Base-by-base conservation (phyloP, 73 alveolate genomes). In the Blepharisma stoltei region DNA sequence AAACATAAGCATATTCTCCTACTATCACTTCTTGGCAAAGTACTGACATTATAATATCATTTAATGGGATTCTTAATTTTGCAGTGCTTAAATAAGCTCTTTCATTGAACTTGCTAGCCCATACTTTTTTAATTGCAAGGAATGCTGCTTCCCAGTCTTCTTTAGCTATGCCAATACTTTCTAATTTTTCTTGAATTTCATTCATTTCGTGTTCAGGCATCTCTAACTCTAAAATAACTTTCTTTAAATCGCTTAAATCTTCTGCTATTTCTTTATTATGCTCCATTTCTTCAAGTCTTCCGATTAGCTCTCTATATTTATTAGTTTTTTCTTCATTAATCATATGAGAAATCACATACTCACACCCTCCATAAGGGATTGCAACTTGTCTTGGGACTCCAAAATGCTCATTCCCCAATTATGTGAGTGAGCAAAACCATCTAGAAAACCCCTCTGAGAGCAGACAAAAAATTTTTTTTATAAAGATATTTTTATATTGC, bases 61-160 rank as follows among this genome's bases (percentile, higher is more conserved):
- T 81, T n/a, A 88, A 20, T 9, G 86, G 66, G 14, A 91, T 90
- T 52, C 95, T 94, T 14, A 88, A 83, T 76, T 91, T 91, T 50
- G 88, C 81, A 67, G 95, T 89, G 32, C 94, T 94, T 6, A 92
- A 78, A 83, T 83, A 92, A 23, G 95, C 98, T 77, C 98, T 82
- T 81, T 89, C 96, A 45, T 89, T 89, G 76, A 70, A 92, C 79
- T 92, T 92, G 32, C 92, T 81, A 18, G 98, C 98, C 98, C 98
- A 92, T 32, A 92, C 98, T 80, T 84, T 76, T 80, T 92, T 92
- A 43, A 92, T 86, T 54, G 97, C 94, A 53, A 73, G 81, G 86
- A 90, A 91, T 21, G 94, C 95, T 60, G 49, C 48, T 37, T 70
- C 87, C 60, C 87, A 88, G 21, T 91, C 93, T 38, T 81, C 85